Percentiles rank a stretch among this genome's conserved stretches.
These are phyloP conservation scores for Saccharomycopsis fodiens DNA, from an alignment of 805 yeast species.

Conservation along the genomic window DNA sequence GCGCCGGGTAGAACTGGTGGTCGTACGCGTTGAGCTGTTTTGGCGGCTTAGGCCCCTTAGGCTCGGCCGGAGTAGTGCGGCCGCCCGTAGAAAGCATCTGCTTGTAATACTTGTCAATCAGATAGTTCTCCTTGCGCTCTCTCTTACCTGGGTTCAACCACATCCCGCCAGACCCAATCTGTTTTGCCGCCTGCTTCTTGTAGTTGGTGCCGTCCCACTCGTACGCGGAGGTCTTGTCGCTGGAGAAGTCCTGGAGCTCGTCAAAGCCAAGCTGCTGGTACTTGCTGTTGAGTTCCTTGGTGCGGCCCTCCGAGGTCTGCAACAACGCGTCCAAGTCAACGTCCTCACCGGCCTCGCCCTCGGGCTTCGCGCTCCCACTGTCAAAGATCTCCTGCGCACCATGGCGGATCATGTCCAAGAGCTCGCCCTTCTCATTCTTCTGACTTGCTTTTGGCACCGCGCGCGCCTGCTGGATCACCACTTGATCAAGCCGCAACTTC, in stretches of 20 bases:
- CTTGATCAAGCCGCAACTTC: slow-evolving; percentile 68
- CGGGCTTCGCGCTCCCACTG: slow-evolving; percentile 24
- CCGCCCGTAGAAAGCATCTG: slow-evolving; percentile 73
- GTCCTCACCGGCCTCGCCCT: slow-evolving; percentile 35
- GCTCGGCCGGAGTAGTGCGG: slow-evolving; percentile 36
- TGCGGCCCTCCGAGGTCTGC: slow-evolving; percentile 53
- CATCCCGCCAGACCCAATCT: slow-evolving; percentile 40
- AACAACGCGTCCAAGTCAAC: slow-evolving; percentile 56
- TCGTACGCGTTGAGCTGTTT: slow-evolving; percentile 76
- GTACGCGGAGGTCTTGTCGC: slow-evolving; percentile 57
- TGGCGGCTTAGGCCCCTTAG: slow-evolving; percentile 72
- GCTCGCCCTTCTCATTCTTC: slow-evolving; percentile 56
- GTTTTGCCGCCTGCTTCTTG: slow-evolving; percentile 46
- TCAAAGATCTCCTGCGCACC: slow-evolving; percentile 66
- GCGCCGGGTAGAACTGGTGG: slow-evolving; percentile 84
- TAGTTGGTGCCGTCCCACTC: slow-evolving; percentile 87
- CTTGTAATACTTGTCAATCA: slow-evolving; percentile 80
- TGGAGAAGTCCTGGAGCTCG: slow-evolving; percentile 60
- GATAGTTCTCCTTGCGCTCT: slow-evolving; percentile 77
- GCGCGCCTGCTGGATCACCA: slow-evolving; percentile 76
- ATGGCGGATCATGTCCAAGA: slow-evolving; percentile 73
- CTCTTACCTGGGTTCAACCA: slow-evolving; percentile 87
- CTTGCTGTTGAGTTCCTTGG: slow-evolving; percentile 52
- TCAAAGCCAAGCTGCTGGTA: slow-evolving; percentile 64
- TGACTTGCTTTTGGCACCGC: slow-evolving; percentile 27